Conservation (phyloP, 768 basidiomycete species). For the Tylopilus plumbeoviolaceoides region DNA sequence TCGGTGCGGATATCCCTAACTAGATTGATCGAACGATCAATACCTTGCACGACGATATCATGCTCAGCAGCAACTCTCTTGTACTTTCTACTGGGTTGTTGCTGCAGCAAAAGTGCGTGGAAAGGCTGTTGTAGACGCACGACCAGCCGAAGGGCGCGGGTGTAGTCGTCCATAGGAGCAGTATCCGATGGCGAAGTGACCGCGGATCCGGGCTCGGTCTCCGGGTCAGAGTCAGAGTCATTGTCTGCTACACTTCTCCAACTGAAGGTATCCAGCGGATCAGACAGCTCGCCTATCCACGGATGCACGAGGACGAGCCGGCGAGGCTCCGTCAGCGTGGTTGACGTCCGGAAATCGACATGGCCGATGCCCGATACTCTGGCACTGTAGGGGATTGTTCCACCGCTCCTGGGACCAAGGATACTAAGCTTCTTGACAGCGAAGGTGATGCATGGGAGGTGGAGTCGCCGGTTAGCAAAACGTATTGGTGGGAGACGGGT, state of each 20-base stretch:
- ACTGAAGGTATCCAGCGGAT: not conserved
- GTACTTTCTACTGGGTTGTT: not conserved
- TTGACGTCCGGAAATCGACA: not conserved
- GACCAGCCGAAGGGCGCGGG: not conserved
- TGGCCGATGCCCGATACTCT: not conserved
- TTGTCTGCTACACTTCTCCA: not conserved
- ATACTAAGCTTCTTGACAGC: no score
- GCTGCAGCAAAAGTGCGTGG: not conserved
- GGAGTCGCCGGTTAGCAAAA: no score
- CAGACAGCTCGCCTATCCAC: not conserved
- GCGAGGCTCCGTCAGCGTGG: not conserved
- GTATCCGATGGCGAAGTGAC: no score
- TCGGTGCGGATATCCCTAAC: not conserved
- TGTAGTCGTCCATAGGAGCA: no score
- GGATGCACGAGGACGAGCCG: not conserved
- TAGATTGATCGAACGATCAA: not conserved
- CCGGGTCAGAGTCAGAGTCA: not conserved
- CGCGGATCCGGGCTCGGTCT: not conserved
- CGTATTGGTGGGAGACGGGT: no score
- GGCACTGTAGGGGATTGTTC: not conserved
- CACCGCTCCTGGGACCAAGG: not conserved
- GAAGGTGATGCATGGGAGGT: no score
- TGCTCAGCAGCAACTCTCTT: not conserved
- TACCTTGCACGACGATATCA: not conserved
- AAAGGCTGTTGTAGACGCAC: not conserved